Conservation (phyloP, 2,329 filamentous ascomycete genomes). For the Pyricularia sp. region DNA sequence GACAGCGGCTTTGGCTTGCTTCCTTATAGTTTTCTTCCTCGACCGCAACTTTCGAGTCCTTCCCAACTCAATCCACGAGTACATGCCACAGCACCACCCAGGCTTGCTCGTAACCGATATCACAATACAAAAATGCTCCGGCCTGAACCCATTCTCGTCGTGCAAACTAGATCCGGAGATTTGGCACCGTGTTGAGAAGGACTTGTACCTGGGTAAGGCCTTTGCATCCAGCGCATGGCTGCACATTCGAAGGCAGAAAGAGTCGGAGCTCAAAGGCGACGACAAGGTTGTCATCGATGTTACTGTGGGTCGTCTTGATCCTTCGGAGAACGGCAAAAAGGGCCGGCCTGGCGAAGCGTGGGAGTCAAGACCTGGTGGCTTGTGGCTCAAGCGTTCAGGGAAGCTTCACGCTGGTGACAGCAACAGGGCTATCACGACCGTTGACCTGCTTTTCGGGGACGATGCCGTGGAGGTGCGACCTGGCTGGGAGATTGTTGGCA, state of each 20-base stretch:
- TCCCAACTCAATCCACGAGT: constrained; percentile 71
- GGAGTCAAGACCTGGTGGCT: constrained; percentile 63
- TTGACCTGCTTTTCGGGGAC: constrained; percentile 80
- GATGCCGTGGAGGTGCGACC: constrained; percentile 83
- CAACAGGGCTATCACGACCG: constrained; percentile 58
- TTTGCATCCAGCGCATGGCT: constrained; percentile 70
- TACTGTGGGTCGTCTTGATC: constrained; percentile 59
- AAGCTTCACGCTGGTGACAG: constrained; percentile 65
- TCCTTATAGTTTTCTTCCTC: constrained; percentile 66
- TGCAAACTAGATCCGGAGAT: constrained; percentile 58
- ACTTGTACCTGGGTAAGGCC: constrained; percentile 64
- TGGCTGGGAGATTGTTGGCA: constrained; percentile 70
- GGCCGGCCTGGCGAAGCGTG: constrained; percentile 50
- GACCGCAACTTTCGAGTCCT: constrained; percentile 82
- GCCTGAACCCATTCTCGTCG: constrained; percentile 58
- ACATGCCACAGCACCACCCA: constrained; percentile 73
- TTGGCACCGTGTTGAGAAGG: constrained; percentile 83
- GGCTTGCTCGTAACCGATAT: constrained; percentile 80
- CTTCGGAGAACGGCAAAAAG: constrained; percentile 38
- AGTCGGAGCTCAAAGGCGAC: constrained; percentile 62
- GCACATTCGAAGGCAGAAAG: constrained; percentile 70
- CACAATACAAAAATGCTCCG: constrained; percentile 62
- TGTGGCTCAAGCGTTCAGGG: constrained; percentile 70
- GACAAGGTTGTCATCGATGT: constrained; percentile 75
- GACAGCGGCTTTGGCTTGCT: constrained; percentile 49